Evolutionary conservation across 2,329 filamentous ascomycete genomes (phyloP).

Genomic region (Myriangium duriaei): DNA sequence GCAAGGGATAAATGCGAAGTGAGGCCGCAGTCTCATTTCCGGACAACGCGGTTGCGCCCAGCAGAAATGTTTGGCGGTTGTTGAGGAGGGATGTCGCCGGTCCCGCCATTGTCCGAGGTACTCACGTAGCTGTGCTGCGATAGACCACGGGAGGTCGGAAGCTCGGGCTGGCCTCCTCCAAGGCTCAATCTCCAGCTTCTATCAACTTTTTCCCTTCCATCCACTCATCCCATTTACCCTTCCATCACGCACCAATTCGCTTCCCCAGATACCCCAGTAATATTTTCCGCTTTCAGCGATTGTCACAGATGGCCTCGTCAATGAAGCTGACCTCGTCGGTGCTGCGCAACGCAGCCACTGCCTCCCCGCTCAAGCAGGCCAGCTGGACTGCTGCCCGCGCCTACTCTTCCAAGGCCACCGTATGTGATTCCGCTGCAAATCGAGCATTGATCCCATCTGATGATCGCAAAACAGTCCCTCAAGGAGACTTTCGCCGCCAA

Average conservation of each 20-base stretch:
- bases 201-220: background rate
- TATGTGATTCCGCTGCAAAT: constrained; percentile 31
- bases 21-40: too few species aligned
- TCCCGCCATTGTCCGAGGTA: background rate
- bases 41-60: too few species aligned
- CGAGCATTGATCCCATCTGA: constrained; percentile 17
- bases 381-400: constrained; percentile 74
- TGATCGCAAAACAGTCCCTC: constrained; percentile 55
- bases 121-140: background rate
- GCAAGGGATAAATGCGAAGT: too few species aligned
- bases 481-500: constrained; percentile 98
- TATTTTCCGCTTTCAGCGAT: constrained; percentile 19
- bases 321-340: constrained; percentile 70
- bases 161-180: too few species aligned
- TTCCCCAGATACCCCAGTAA: too few species aligned
- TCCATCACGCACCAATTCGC: too few species aligned
- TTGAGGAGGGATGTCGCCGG: background rate
- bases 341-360: constrained; percentile 49
- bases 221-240: too few species aligned
- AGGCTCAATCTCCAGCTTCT: background rate
- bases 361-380: constrained; percentile 54
- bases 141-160: too few species aligned
- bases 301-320: constrained; percentile 63
- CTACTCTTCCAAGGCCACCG: constrained; percentile 89
- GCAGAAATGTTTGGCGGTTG: background rate